phyloP scores from a whole-genome alignment of 2,329 filamentous ascomycete genomes.

The Penicillium sp. region DNA sequence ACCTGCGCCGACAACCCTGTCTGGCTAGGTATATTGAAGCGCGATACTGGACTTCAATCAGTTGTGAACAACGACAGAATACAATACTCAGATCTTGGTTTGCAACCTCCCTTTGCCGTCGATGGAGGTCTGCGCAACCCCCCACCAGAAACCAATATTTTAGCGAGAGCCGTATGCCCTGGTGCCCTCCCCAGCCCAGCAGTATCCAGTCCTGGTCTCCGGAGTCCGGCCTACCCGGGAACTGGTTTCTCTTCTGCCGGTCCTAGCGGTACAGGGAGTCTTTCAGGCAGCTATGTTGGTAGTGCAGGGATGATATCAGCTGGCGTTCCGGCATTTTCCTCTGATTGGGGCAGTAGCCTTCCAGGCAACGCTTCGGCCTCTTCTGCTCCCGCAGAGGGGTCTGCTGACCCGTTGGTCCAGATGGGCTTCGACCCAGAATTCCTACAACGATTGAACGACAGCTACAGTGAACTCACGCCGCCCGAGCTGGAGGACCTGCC shows the following conservation, averaged over 20 bases:
- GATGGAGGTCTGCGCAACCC: conserved; percentile 36
- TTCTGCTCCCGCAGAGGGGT: conserved; percentile 32
- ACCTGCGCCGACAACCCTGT: conserved; percentile 49
- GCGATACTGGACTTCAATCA: conserved; percentile 40
- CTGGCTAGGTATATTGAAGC: conserved; percentile 48
- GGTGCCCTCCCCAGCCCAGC: conserved; percentile 27
- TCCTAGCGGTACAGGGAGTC: conserved; percentile 37
- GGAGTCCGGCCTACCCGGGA: conserved; percentile 31
- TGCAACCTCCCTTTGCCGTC: conserved; percentile 45
- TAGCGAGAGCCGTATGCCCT: conserved; percentile 25
- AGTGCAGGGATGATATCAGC: conserved; percentile 33
- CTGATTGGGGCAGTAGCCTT: conserved; percentile 36
- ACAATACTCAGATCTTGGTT: conserved; percentile 39
- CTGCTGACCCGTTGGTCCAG: conserved; percentile 36
- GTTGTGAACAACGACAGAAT: conserved; percentile 34
- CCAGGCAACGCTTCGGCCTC: conserved; percentile 30
- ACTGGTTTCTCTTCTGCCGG: conserved; percentile 36
- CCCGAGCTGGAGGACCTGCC: conserved; percentile 31
- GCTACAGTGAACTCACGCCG: conserved; percentile 34
- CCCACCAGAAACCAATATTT: conserved; percentile 35
- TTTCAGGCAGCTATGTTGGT: conserved; percentile 36
- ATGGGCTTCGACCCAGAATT: conserved; percentile 42
- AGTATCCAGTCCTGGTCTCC: conserved; percentile 32
- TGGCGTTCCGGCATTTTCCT: conserved; percentile 28
- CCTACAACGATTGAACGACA: conserved; percentile 36